Conservation (phyloP, 2,329 filamentous ascomycete genomes). For the Sphaerulina musiva region DNA sequence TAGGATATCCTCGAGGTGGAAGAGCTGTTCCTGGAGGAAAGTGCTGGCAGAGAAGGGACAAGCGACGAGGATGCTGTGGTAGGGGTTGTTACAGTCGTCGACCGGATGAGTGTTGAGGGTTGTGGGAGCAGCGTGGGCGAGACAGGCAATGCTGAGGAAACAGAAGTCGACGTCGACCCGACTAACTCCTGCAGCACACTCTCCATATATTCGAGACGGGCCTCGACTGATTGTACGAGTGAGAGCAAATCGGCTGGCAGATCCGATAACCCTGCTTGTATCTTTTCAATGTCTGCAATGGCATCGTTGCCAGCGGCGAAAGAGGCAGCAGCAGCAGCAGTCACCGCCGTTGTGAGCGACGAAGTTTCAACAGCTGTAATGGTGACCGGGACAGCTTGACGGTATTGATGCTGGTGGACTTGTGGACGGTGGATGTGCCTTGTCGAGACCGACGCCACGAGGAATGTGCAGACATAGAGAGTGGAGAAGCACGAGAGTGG, state of each 20-base stretch:
- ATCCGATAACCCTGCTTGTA: constrained; percentile 16
- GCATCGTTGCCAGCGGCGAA: constrained; percentile 16
- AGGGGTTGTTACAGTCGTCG: neutral
- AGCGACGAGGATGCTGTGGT: neutral
- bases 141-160: neutral
- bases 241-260: constrained; percentile 16
- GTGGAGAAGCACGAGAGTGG: neutral
- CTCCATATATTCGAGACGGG: constrained; percentile 15
- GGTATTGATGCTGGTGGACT: constrained; percentile 3
- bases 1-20: neutral
- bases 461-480: neutral
- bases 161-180: neutral
- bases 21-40: neutral
- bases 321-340: neutral
- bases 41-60: too few species aligned
- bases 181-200: constrained; percentile 9
- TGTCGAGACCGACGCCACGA: neutral
- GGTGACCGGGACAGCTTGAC: neutral
- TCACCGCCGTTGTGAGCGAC: neutral
- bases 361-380: neutral
- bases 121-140: neutral
- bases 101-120: neutral
- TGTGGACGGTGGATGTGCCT: constrained; percentile 10
- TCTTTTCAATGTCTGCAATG: constrained; percentile 18
- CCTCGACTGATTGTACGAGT: constrained; percentile 15